Evolutionary conservation across 768 basidiomycete species (phyloP).

Genomic region (Tubosaeta sp.): DNA sequence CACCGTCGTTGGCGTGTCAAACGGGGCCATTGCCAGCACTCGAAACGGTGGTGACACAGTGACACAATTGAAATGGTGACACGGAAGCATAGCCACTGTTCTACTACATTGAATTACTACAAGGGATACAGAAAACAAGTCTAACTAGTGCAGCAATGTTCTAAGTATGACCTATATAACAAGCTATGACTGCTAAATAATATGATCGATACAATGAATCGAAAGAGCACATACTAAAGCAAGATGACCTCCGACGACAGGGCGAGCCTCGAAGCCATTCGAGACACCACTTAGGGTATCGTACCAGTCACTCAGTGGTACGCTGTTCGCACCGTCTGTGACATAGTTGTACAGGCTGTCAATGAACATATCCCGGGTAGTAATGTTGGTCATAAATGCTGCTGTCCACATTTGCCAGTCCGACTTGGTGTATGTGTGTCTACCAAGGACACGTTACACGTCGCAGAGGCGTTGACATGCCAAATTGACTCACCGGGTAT

Average conservation of each 20-base stretch:
- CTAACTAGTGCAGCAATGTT: no score
- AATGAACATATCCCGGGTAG: constrained; percentile 48
- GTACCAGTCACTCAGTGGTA: constrained; percentile 26
- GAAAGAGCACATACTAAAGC: constrained; percentile 10
- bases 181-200: no score
- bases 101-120: no score
- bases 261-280: constrained; percentile 18
- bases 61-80: no score
- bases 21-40: constrained; percentile 28
- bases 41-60: no score
- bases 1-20: constrained; percentile 22
- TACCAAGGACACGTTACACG: not conserved
- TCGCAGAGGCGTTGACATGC: not conserved
- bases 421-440: constrained; percentile 56
- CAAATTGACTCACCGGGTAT: constrained; percentile 11
- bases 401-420: constrained; percentile 63
- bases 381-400: constrained; percentile 43
- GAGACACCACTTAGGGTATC: constrained; percentile 15
- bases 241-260: constrained; percentile 21
- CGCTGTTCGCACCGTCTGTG: constrained; percentile 41
- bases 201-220: no score
- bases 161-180: no score
- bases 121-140: no score
- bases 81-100: no score
- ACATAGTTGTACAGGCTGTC: constrained; percentile 47